Base-by-base conservation (phyloP, 495 filamentous ascomycete genomes). In the Friedmanniomyces simplex region DNA sequence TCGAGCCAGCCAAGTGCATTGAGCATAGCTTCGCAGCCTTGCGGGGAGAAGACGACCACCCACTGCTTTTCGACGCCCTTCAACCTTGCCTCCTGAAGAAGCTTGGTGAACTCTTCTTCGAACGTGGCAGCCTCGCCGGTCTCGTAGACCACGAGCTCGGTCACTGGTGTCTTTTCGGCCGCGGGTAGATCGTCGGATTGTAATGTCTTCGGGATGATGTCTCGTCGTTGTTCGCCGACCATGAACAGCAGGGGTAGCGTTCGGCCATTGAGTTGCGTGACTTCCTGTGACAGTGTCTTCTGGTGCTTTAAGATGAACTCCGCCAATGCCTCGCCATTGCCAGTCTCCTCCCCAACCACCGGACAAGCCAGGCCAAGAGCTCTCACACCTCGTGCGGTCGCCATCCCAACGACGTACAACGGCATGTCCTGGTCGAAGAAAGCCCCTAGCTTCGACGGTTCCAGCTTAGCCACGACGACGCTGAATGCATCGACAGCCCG, bases 1-100 rank as follows among this genome's bases (percentile, higher is more conserved):
- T 84, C 77, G 26, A 86, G 67, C 54, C 82, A 58, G 18, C 73
- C 79, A 63, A 96, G 68, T 32, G 76, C 79, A 52, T 78, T 71
- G 5, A 96, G 73, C 85, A 95, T 87, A 63, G 80, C 83, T 68
- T 86, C 83, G 63, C 88, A 93, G 1, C 88, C 91, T 20, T 84
- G 89, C 1, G 93, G 89, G 41, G 91, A 96, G 64, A 99, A 99
- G 8, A 97, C 86, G 13, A 96, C 87, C 1, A 91, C 82, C 91
- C 93, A 97, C 62, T 85, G 76, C 32, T 54, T 62, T 30, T 63
- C 54, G 8, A 58, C 49, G 8, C 64, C 65, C 37, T 67, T 68
- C 18, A 65, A 34, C 41, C 37, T 52, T 30, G 67, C 82, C 48
- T 71, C 60, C n/a, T 59, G 43, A 30, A 79, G 72, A 11, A 75